These are phyloP conservation scores for Triglochin maritima DNA, from an alignment of 106 monocot genomes.

Conservation along the genomic window DNA sequence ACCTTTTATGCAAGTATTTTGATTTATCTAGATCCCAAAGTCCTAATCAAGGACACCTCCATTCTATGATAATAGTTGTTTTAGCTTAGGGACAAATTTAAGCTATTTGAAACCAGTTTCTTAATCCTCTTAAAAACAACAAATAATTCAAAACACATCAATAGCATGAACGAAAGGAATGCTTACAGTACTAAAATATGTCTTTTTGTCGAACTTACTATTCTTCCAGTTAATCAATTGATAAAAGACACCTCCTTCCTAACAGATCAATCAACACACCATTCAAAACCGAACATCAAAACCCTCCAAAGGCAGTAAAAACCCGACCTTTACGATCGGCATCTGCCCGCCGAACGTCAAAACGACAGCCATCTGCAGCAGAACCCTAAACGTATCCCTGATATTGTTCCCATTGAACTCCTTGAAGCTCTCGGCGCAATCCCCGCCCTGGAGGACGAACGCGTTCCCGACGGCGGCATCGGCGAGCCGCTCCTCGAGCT, in stretches of 20 bases:
- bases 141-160: no score
- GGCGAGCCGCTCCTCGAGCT: conserved; percentile 54
- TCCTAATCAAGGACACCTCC: no score
- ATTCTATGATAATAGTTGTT: no score
- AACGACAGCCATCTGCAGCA: conserved; percentile 51
- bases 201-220: not conserved
- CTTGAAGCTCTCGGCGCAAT: conserved; percentile 84
- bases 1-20: no score
- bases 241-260: no score
- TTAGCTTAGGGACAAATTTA: no score
- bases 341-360: conserved; percentile 52
- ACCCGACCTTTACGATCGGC: conserved; percentile 48
- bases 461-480: conserved; percentile 58
- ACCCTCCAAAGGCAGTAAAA: not conserved
- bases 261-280: not conserved
- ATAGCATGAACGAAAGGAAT: not conserved
- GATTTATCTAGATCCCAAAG: no score
- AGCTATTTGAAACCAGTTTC: no score
- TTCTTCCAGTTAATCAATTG: not conserved
- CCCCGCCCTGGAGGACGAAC: conserved; percentile 69
- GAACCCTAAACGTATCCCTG: conserved; percentile 55
- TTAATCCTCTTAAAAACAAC: no score
- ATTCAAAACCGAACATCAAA: not conserved
- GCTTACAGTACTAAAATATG: not conserved
- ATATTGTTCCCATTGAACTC: conserved; percentile 72